Percentiles rank a stretch among this genome's conserved stretches.
phyloP scores from a whole-genome alignment of 345 rosid genomes.

The Gossypium turneri region DNA sequence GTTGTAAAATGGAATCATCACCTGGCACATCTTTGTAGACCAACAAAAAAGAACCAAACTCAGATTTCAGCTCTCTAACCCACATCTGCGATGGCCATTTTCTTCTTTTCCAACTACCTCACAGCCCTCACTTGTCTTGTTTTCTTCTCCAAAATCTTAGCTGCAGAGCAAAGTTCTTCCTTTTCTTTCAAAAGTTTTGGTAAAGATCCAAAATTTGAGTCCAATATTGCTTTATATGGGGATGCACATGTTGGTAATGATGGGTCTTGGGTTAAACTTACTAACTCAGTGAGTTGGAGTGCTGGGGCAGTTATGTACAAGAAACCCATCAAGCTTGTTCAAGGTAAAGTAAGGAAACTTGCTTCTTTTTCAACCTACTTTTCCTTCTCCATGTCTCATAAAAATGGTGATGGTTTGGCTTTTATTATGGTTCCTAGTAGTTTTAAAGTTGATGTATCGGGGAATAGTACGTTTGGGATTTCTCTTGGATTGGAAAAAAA shows the following conservation, averaged over 20 bases:
- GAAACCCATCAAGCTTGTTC: constrained; percentile 58
- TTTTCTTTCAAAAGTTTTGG: constrained; percentile 47
- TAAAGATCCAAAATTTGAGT: constrained; percentile 48
- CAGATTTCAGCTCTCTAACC: constrained; percentile 28
- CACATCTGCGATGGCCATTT: constrained; percentile 46
- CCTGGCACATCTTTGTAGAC: constrained; percentile 28
- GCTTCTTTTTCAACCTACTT: constrained; percentile 60
- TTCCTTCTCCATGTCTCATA: constrained; percentile 51
- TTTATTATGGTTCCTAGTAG: constrained; percentile 57
- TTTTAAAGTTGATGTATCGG: constrained; percentile 31
- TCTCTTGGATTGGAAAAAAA: constrained; percentile 28
- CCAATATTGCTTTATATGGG: constrained; percentile 55
- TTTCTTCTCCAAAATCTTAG: constrained; percentile 29
- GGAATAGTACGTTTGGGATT: constrained; percentile 44
- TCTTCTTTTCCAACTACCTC: constrained; percentile 32
- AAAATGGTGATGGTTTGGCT: constrained; percentile 55
- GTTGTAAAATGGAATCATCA: constrained; percentile 32
- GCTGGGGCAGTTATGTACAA: constrained; percentile 57
- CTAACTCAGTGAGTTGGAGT: constrained; percentile 38
- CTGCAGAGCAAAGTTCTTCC: constrained; percentile 38
- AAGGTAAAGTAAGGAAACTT: constrained; percentile 41
- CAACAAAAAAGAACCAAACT: not conserved
- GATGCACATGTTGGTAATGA: constrained; percentile 47
- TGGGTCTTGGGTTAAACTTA: constrained; percentile 58
- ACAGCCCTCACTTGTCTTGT: constrained; percentile 26